These are phyloP conservation scores for Daldinia vernicosa DNA, from an alignment of 495 filamentous ascomycete species.

Conservation along the genomic window DNA sequence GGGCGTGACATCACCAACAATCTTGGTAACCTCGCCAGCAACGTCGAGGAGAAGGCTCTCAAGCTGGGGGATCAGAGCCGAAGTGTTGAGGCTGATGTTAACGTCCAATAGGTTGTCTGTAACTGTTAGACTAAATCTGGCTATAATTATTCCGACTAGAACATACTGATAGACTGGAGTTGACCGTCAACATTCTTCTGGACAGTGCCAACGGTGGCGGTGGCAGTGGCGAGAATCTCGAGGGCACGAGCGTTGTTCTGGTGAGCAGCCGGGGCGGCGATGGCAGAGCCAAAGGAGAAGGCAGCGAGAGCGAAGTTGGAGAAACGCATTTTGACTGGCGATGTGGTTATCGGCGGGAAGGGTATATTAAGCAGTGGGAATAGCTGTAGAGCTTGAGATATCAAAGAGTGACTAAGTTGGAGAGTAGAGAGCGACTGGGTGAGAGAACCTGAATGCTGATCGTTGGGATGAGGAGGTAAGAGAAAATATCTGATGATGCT, in stretches of 20 bases:
- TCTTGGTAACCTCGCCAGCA: constrained; percentile 25
- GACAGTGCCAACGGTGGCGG: constrained; percentile 19
- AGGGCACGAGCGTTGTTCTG: constrained; percentile 24
- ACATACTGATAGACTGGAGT: constrained; percentile 29
- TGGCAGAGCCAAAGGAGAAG: constrained; percentile 45
- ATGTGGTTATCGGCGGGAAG: constrained; percentile 12
- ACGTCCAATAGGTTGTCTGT: neutral
- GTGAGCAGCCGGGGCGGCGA: constrained; percentile 35
- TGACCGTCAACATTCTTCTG: constrained; percentile 28
- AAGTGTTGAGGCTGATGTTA: constrained; percentile 15
- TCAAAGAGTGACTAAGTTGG: constrained; percentile 44
- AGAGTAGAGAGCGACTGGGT: constrained; percentile 41
- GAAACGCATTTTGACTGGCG: constrained; percentile 44
- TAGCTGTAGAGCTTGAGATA: constrained; percentile 39
- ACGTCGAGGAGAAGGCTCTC: constrained; percentile 32
- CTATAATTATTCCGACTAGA: neutral
- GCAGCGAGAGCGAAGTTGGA: constrained; percentile 41
- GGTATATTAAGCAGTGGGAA: constrained; percentile 6
- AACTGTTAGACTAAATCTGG: neutral
- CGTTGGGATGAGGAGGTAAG: constrained; percentile 28
- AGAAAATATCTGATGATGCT: neutral
- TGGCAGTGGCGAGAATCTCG: constrained; percentile 18
- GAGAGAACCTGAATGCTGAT: constrained; percentile 43
- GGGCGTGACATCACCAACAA: constrained; percentile 26
- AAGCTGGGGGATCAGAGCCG: constrained; percentile 26